A percentile compares a stretch with the other conserved stretches of the same genome.
Conservation (phyloP, 352 stramenopile genomes). For the Globisporangium polare region DNA sequence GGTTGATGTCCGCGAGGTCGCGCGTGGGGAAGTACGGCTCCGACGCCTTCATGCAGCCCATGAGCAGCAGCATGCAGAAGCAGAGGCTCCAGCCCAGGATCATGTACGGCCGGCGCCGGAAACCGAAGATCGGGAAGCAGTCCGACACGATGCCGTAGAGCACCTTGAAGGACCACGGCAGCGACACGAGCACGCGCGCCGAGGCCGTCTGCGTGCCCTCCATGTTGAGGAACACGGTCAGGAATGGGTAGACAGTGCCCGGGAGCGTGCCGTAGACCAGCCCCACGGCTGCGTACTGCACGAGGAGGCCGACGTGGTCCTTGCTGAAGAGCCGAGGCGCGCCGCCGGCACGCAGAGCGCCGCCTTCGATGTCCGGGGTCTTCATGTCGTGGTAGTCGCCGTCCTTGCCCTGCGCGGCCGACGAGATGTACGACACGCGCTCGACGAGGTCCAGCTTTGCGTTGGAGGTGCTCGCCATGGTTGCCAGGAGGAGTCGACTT, state of each 20-base stretch:
- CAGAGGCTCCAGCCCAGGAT: slow-evolving; percentile 18
- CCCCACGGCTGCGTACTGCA: no score
- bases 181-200: slow-evolving; percentile 28
- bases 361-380: slow-evolving; percentile 22
- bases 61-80: no score
- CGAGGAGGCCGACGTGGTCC: no score
- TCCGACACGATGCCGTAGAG: no score
- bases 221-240: slow-evolving; percentile 39
- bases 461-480: background rate
- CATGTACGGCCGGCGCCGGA: slow-evolving; percentile 34
- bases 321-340: no score
- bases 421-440: slow-evolving; percentile 21
- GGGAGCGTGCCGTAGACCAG: no score
- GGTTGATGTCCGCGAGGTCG: no score
- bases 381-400: slow-evolving; percentile 17
- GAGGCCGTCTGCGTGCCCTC: slow-evolving; percentile 65
- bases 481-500: background rate
- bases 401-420: slow-evolving; percentile 8
- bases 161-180: no score
- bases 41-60: no score
- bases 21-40: no score
- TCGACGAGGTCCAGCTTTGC: slow-evolving; percentile 16
- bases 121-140: slow-evolving; percentile 24
- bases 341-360: slow-evolving; percentile 15
- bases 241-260: no score